phyloP scores from a whole-genome alignment of 2,329 filamentous ascomycete species.

The Colletotrichum tofieldiae region DNA sequence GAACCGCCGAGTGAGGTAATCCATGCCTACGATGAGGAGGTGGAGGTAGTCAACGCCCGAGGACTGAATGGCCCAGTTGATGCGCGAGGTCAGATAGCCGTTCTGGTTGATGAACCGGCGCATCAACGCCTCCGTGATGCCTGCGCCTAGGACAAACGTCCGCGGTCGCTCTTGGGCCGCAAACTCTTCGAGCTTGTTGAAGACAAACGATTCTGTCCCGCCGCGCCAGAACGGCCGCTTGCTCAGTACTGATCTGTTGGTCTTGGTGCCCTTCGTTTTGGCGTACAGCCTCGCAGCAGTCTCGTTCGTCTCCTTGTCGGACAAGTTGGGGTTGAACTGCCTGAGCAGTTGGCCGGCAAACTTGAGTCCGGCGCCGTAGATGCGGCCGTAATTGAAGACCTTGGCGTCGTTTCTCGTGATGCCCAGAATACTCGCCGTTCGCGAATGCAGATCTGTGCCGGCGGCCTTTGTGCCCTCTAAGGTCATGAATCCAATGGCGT shows the following conservation, averaged over 20 bases:
- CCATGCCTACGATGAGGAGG: constrained; percentile 93
- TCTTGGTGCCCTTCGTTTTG: constrained; percentile 92
- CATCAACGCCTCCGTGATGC: constrained; percentile 97
- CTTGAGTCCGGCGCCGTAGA: constrained; percentile 96
- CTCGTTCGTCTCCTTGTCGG: constrained; percentile 82
- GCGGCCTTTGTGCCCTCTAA: constrained; percentile 95
- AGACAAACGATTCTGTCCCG: constrained; percentile 96
- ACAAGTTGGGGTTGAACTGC: constrained; percentile 91
- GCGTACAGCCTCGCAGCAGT: constrained; percentile 87
- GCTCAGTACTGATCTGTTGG: constrained; percentile 79
- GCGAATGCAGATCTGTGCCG: constrained; percentile 94
- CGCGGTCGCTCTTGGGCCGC: constrained; percentile 93
- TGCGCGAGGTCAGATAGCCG: constrained; percentile 93
- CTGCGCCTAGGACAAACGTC: constrained; percentile 93
- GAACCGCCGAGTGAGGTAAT: constrained; percentile 89
- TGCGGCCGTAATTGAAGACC: constrained; percentile 98
- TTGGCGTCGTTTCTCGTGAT: constrained; percentile 97
- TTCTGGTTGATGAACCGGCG: constrained; percentile 88
- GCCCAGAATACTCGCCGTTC: constrained; percentile 91
- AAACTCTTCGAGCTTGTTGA: constrained; percentile 98
- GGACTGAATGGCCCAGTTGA: constrained; percentile 99
- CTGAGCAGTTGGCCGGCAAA: constrained; percentile 92
- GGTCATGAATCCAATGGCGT: constrained; percentile 99
- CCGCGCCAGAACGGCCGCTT: constrained; percentile 92
- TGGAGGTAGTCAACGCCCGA: constrained; percentile 98